Percentiles rank a stretch among this genome's conserved stretches.
Conservation (phyloP, 208 protist species). For the Leishmania gerbilli region DNA sequence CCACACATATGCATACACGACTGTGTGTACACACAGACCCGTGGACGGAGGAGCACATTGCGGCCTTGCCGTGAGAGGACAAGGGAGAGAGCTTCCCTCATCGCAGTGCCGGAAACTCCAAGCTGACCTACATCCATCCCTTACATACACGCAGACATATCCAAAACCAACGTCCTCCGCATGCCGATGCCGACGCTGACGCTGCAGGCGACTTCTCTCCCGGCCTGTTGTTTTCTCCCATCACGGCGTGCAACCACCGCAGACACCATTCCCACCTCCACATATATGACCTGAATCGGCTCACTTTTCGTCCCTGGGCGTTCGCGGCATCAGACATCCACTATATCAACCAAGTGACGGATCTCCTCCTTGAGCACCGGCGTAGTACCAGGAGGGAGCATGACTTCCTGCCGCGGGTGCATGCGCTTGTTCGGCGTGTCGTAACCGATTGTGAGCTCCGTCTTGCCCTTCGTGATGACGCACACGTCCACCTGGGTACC, state of each 20-base stretch:
- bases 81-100: not conserved
- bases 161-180: not conserved
- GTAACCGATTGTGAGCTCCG: slow-evolving; percentile 84
- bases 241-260: not conserved
- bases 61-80: not conserved
- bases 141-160: not conserved
- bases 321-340: slow-evolving; percentile 44
- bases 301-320: not conserved
- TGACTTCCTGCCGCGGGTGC: slow-evolving; percentile 74
- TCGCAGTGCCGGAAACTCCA: not conserved
- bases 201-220: not conserved
- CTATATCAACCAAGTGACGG: slow-evolving; percentile 75
- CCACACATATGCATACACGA: not conserved
- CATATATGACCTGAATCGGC: not conserved
- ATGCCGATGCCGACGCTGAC: not conserved
- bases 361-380: slow-evolving; percentile 79
- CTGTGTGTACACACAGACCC: not conserved
- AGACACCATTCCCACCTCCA: not conserved
- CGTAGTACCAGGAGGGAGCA: slow-evolving; percentile 81
- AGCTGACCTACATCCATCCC: not conserved
- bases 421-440: slow-evolving; percentile 87
- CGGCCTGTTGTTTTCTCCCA: not conserved
- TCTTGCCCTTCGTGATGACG: slow-evolving; percentile 95
- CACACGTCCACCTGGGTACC: slow-evolving; percentile 99
- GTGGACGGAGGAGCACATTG: not conserved